Evolutionary conservation across 441 rosid species (phyloP).

Genomic region (Croton laevigatus): DNA sequence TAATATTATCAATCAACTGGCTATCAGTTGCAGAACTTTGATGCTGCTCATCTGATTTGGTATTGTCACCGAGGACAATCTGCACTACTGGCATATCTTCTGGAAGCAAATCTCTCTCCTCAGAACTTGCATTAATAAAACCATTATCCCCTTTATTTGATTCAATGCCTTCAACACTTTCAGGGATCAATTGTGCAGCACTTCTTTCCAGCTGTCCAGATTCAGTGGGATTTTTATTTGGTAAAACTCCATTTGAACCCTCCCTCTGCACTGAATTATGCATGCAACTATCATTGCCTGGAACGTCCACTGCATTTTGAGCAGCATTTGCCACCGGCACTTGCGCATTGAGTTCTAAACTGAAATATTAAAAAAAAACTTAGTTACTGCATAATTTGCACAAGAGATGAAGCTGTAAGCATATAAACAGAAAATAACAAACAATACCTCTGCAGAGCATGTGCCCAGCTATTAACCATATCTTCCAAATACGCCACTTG

Average conservation of each 20-base stretch:
- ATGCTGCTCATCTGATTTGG: constrained; percentile 25
- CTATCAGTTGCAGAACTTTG: constrained; percentile 28
- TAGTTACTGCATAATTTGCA: constrained; percentile 31
- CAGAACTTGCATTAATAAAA: constrained; percentile 21
- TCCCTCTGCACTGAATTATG: constrained; percentile 32
- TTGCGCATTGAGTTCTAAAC: constrained; percentile 60
- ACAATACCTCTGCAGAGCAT: constrained; percentile 75
- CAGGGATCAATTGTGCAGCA: constrained; percentile 24
- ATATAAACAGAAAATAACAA: constrained; percentile 13
- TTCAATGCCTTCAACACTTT: constrained; percentile 30
- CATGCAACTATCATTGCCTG: constrained; percentile 19
- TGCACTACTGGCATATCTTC: constrained; percentile 24
- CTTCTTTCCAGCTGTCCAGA: constrained; percentile 34
- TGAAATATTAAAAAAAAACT: constrained; percentile 45
- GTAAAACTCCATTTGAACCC: constrained; percentile 29
- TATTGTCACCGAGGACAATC: constrained; percentile 19
- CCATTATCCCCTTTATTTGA: constrained; percentile 28
- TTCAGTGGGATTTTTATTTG: constrained; percentile 23
- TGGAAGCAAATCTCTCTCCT: constrained; percentile 17
- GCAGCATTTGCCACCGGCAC: constrained; percentile 35
- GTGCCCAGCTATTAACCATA: constrained; percentile 87
- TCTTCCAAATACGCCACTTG: constrained; percentile 96
- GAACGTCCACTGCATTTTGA: constrained; percentile 33
- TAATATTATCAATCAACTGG: constrained; percentile 25
- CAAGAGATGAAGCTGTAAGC: constrained; percentile 18